Conservation (phyloP, 257 asterid species). For the Catharanthus roseus region DNA sequence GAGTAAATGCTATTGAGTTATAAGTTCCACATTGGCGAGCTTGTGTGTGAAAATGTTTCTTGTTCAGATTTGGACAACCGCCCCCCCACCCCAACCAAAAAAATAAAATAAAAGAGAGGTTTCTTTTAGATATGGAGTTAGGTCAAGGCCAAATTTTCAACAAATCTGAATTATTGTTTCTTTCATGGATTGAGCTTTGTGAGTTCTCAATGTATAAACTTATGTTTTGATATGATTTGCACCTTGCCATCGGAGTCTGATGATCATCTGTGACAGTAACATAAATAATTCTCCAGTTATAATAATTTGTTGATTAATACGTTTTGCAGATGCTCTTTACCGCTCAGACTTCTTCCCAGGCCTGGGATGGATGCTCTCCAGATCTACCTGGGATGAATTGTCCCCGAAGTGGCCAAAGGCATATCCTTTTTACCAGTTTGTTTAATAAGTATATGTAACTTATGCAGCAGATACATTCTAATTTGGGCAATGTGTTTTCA, state of each 20-base stretch:
- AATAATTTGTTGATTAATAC: too few species aligned
- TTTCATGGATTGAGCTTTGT: background rate
- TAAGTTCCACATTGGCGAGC: too few species aligned
- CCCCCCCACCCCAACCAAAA: too few species aligned
- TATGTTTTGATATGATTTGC: background rate
- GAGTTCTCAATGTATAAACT: background rate
- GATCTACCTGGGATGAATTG: slow-evolving; percentile 87
- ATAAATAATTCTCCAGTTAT: background rate
- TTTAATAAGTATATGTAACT: background rate
- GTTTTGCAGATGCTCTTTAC: slow-evolving; percentile 75
- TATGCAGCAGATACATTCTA: background rate
- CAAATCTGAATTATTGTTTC: background rate
- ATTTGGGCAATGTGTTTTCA: background rate
- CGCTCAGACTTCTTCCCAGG: slow-evolving; percentile 99
- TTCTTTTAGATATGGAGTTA: too few species aligned
- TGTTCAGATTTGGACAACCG: too few species aligned
- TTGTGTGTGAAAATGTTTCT: too few species aligned
- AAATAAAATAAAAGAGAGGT: too few species aligned
- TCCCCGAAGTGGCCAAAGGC: slow-evolving; percentile 99
- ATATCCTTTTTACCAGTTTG: slow-evolving; percentile 54
- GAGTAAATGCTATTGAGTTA: background rate
- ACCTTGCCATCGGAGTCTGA: background rate
- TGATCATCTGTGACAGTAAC: background rate
- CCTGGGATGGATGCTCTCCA: slow-evolving; percentile 99
- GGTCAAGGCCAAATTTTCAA: too few species aligned